Evolutionary conservation across 345 rosid genomes (phyloP).

Genomic region (Bruguiera sexangula): DNA sequence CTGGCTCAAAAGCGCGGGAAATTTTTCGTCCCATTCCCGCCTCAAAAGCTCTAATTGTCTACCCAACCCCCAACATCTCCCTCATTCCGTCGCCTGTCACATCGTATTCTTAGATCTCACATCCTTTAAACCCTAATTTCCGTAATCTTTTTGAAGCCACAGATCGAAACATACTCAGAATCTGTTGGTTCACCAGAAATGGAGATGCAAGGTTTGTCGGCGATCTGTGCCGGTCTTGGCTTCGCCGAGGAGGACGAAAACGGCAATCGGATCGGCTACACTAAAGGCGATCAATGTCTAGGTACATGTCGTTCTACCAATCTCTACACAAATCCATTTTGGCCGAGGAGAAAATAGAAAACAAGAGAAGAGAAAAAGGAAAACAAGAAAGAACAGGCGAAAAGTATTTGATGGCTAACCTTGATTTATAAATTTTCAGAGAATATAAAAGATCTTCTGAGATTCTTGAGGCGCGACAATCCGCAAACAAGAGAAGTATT

Average conservation of each 20-base stretch:
- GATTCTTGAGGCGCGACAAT: slow-evolving; percentile 83
- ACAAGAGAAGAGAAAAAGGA: neutral
- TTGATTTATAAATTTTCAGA: slow-evolving; percentile 10
- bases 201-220: slow-evolving; percentile 63
- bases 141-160: neutral
- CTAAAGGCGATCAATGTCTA: slow-evolving; percentile 54
- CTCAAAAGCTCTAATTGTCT: slow-evolving; percentile 15
- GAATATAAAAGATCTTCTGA: slow-evolving; percentile 39
- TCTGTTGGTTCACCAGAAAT: slow-evolving; percentile 2
- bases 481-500: slow-evolving; percentile 76
- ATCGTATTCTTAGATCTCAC: slow-evolving; percentile 1
- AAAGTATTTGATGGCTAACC: neutral
- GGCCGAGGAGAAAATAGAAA: neutral
- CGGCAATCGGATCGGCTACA: slow-evolving; percentile 52
- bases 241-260: slow-evolving; percentile 44
- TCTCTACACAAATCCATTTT: neutral
- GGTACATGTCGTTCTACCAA: slow-evolving; percentile 31
- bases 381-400: too few species aligned
- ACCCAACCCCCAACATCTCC: neutral
- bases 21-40: slow-evolving; percentile 26
- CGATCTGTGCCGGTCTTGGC: slow-evolving; percentile 68
- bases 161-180: neutral
- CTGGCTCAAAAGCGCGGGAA: slow-evolving; percentile 39
- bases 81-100: neutral
- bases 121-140: neutral